Conservation (phyloP, 1,284 basidiomycete species). For the Sphaerobolus stellatus region DNA sequence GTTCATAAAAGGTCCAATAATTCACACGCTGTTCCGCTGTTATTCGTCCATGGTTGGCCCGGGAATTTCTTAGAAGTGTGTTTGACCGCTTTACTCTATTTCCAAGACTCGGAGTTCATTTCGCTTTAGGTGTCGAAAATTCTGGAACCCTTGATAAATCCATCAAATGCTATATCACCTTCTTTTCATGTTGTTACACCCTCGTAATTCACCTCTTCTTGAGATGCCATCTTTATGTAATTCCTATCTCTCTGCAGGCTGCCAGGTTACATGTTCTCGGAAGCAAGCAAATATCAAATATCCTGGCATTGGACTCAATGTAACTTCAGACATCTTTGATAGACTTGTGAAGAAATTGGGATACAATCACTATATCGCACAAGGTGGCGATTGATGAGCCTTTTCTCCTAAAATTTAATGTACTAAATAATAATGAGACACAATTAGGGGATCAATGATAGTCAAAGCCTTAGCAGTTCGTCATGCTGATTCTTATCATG, state of each 20-base stretch:
- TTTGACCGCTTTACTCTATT: neutral
- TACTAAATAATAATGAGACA: neutral
- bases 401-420: neutral
- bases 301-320: constrained; percentile 15
- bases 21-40: constrained; percentile 4
- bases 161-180: constrained; percentile 17
- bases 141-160: constrained; percentile 16
- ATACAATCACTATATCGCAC: constrained; percentile 13
- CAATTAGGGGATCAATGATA: constrained; percentile 16
- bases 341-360: constrained; percentile 19
- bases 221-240: neutral
- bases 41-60: constrained; percentile 7
- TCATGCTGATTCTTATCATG: constrained; percentile 16
- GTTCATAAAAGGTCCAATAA: constrained; percentile 9
- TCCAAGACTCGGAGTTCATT: neutral
- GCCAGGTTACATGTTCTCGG: constrained; percentile 18
- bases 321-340: constrained; percentile 16
- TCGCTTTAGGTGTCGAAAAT: constrained; percentile 17
- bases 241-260: constrained; percentile 12
- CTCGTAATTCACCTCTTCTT: constrained; percentile 11
- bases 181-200: constrained; percentile 20
- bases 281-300: constrained; percentile 12
- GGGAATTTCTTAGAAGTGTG: constrained; percentile 9
- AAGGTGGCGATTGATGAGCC: constrained; percentile 21
- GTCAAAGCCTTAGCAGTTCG: constrained; percentile 17